Base-by-base conservation (phyloP, 805 yeast genomes). In the Schizosaccharomyces lindneri region DNA sequence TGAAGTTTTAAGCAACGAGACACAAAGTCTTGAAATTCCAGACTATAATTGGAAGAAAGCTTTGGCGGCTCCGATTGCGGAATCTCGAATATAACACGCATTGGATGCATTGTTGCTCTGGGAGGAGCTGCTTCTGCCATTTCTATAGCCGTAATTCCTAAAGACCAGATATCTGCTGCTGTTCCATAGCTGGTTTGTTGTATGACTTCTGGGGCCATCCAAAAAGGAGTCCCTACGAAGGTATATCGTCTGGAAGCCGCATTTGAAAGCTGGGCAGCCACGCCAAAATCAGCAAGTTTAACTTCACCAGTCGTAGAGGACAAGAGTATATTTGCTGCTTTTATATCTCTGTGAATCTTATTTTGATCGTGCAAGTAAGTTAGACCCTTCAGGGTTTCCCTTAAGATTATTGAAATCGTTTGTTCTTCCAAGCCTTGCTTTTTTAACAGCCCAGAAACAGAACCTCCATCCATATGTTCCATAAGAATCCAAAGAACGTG, bases 131-230 rank as follows among this genome's bases (percentile, higher is more conserved):
- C 87, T 39, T 75, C 75, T 13, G 84, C 82, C 64, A 85, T 71
- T 68, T 85, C 94, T 62, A 81, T 81, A 2, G 85, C 81, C 43
- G 90, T 84, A 64, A 87, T 84, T 0, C 90, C 93, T 63, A 84
- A 72, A 7, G 87, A 82, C 93, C 93, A 84, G 2, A 84, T 77
- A 70, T 84, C 93, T 0, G 90, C 89, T 61, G 80, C 77, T 61
- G 79, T 82, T n/a, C 81, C 80, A 65, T 81, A 79, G 64, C 78
- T 80, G 65, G 80, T 95, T 71, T 90, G 97, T 73, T 86, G 79
- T 48, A 90, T 90, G 41, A 90, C 98, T 71, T 90, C 98, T 0
- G 98, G 98, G 0, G 98, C 97, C 98, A 93, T 93, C 98, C 98
- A 93, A 70, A 88, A 93, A 61, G 77, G 77, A 4, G 77, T 74